phyloP scores from a whole-genome alignment of 768 basidiomycete species.

The Fomitopsis pulvina region DNA sequence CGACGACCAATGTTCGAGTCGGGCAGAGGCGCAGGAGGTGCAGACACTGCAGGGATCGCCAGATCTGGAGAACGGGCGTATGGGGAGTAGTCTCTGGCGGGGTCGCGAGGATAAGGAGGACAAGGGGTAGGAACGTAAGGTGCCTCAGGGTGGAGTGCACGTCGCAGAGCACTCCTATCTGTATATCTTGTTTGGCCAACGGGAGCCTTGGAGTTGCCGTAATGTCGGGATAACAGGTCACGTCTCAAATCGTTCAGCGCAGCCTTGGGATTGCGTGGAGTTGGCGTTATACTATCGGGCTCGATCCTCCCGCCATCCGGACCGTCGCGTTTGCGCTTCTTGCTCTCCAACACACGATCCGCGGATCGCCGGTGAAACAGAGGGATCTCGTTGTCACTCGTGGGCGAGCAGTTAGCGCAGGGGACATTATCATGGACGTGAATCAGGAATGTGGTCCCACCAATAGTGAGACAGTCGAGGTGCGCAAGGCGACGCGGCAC shows the following conservation, averaged over 20 bases:
- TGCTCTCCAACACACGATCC: slow-evolving; percentile 9
- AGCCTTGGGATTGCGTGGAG: slow-evolving; percentile 47
- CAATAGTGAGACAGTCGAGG: slow-evolving; percentile 59
- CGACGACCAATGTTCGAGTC: slow-evolving; percentile 60
- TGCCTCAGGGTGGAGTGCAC: slow-evolving; percentile 48
- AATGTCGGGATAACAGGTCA: slow-evolving; percentile 51
- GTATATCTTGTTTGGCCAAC: slow-evolving; percentile 32
- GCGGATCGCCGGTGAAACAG: slow-evolving; percentile 36
- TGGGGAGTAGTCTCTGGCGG: too few relatives aligned
- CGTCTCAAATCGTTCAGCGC: slow-evolving; percentile 62
- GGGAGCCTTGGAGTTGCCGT: neutral
- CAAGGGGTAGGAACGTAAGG: slow-evolving; percentile 33
- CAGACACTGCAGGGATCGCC: slow-evolving; percentile 26
- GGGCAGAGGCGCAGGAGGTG: slow-evolving; percentile 43
- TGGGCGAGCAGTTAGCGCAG: slow-evolving; percentile 53
- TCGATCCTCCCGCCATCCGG: neutral
- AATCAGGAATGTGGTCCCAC: slow-evolving; percentile 61
- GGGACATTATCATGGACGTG: slow-evolving; percentile 64
- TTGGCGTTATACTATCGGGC: neutral
- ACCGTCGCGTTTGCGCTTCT: slow-evolving; percentile 21
- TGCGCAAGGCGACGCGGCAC: slow-evolving; percentile 58
- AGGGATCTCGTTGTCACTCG: slow-evolving; percentile 50
- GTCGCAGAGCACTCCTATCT: slow-evolving; percentile 67
- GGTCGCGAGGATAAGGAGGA: neutral
- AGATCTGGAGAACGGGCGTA: slow-evolving; percentile 15